Base-by-base conservation (phyloP, 2,329 filamentous ascomycete genomes). In the Emydomyces testavorans region DNA sequence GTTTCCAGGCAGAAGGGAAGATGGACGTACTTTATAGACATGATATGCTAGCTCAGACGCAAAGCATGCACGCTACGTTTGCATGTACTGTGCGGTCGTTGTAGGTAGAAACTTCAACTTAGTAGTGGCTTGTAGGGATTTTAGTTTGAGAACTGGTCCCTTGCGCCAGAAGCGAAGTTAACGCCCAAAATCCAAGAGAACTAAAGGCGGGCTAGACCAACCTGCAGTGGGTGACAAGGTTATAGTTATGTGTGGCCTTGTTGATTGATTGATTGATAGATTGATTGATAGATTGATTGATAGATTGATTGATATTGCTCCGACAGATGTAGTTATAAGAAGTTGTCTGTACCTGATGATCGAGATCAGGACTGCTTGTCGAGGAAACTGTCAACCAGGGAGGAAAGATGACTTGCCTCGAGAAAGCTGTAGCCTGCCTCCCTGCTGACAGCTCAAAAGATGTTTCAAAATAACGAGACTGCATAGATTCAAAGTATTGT, bases 1-100 rank as follows among this genome's bases (percentile, higher is more conserved):
- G 21, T 20, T 31, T 21, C 5, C 18, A 13, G 16, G 13, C n/a
- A 20, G 15, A 36, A n/a, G 15, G 24, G 18, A 23, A 13, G 28
- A 28, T 15, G 15, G 20, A 62, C 64, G 48, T 64, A 67, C 65
- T 68, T 68, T 57, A 68, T 57, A 56, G 65, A 67, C 65, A 67
- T 67, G 15, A 28, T 23, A 43, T 10, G 40, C 18, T 15, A 16
- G 26, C 20, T 24, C 20, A 15, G 40, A 20, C 38, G 18, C 7
- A 15, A 3, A 24, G 26, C 15, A 2, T 32, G 26, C 39, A 42
- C 13, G 38, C 23, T 28, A 40, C n/a, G 2, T 13, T 31, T 6
- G 36, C 16, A 21, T 16, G 20, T 11, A 10, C 35, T 21, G n/a
- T 6, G 7, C 29, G 29, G n/a, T n/a, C 29, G n/a, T n/a, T 34